phyloP scores from a whole-genome alignment of 202 grass and related monocot genomes.

The Brachypodium distachyon region DNA sequence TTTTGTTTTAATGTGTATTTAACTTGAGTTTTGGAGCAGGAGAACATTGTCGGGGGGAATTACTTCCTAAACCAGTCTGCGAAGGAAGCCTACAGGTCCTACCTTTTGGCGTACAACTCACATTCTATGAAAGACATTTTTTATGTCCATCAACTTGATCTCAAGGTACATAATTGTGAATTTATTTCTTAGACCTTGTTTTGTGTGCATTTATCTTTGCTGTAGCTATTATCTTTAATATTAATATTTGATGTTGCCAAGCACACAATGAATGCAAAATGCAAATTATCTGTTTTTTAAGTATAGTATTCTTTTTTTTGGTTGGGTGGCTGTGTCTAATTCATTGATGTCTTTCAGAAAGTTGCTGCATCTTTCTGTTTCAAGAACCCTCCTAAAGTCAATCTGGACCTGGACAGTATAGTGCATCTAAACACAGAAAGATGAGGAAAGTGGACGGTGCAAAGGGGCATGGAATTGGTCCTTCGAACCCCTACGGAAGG shows the following conservation, averaged over 20 bases:
- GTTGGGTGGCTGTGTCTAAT: no score
- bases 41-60: conserved; percentile 65
- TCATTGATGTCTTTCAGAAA: no score
- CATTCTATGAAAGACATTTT: conserved; percentile 95
- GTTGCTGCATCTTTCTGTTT: conserved; percentile 9
- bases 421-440: conserved; percentile 56
- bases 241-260: no score
- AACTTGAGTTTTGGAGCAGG: conserved; percentile 43
- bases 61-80: conserved; percentile 78
- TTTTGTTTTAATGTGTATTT: conserved; percentile 2
- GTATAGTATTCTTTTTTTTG: no score
- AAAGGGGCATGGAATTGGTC: conserved; percentile 42
- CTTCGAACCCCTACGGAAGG: conserved; percentile 50
- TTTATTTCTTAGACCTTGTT: not conserved
- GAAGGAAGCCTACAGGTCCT: conserved; percentile 90
- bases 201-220: no score
- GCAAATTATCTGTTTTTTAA: no score
- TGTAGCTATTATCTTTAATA: no score
- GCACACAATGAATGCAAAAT: no score
- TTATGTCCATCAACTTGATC: conserved; percentile 51
- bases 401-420: conserved; percentile 78
- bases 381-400: conserved; percentile 63
- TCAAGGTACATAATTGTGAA: no score
- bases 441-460: conserved; percentile 44
- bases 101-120: conserved; percentile 80